A percentile compares a stretch with the other conserved stretches of the same genome.
These are phyloP conservation scores for Phaeomoniella chlamydospora DNA, from an alignment of 2,329 filamentous ascomycete species.

Conservation along the genomic window DNA sequence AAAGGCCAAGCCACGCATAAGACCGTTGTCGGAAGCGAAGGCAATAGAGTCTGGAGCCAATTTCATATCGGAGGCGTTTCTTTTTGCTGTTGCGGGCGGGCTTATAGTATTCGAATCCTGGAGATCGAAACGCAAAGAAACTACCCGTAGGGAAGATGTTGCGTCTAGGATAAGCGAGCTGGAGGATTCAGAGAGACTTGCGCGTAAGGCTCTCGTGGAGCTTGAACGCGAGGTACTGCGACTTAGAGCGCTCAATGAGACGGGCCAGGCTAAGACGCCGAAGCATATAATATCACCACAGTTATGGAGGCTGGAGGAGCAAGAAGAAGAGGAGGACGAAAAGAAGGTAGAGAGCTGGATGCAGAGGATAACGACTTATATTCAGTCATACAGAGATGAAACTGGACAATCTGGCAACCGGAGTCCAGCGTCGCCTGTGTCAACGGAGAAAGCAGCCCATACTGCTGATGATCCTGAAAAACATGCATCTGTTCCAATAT, in stretches of 20 bases:
- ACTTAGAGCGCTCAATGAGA: constrained; percentile 22
- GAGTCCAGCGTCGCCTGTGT: constrained; percentile 17
- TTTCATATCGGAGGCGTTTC: constrained; percentile 53
- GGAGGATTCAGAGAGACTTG: constrained; percentile 32
- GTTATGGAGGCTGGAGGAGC: constrained; percentile 21
- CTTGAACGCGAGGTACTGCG: constrained; percentile 31
- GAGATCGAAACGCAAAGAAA: constrained; percentile 47
- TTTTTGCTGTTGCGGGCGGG: constrained; percentile 48
- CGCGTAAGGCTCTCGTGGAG: constrained; percentile 23
- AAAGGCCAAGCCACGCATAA: constrained; percentile 37
- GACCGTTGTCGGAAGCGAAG: constrained; percentile 51
- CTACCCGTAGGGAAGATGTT: constrained; percentile 43
- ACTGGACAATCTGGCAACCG: constrained; percentile 19
- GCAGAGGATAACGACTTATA: constrained; percentile 17
- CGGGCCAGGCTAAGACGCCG: constrained; percentile 11
- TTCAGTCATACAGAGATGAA: constrained; percentile 10
- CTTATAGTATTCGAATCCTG: constrained; percentile 49
- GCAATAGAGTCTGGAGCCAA: constrained; percentile 56
- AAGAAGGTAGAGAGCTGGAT: constrained; percentile 15
- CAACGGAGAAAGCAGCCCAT: constrained; percentile 10
- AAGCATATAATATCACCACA: constrained; percentile 23
- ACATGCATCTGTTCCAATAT: constrained; percentile 7
- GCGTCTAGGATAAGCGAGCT: constrained; percentile 43
- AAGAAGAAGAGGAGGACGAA: constrained; percentile 13
- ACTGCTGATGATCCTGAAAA: constrained; percentile 7